phyloP scores from a whole-genome alignment of 2,329 filamentous ascomycete species.

The Exophiala sp. region DNA sequence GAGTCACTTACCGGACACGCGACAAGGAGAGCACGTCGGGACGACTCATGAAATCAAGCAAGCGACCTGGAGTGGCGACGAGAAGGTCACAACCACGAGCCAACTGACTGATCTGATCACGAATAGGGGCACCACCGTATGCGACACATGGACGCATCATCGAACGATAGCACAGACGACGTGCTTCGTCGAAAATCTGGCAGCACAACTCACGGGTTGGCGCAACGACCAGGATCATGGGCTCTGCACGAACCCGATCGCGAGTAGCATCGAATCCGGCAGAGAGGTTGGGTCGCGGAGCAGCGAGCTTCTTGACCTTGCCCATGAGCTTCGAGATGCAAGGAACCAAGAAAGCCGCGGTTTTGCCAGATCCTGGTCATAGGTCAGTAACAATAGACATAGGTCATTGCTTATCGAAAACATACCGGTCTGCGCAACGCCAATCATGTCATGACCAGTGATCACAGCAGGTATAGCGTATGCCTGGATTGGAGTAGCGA shows the following conservation, averaged over 20 bases:
- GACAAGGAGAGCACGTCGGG: slow-evolving; percentile 65
- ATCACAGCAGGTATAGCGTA: slow-evolving; percentile 79
- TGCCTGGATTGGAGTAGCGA: slow-evolving; percentile 81
- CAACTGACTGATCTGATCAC: slow-evolving; percentile 68
- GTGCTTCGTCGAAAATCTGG: slow-evolving; percentile 92
- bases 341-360: slow-evolving; percentile 85
- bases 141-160: slow-evolving; percentile 89
- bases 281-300: slow-evolving; percentile 65
- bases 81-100: slow-evolving; percentile 83
- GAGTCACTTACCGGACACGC: slow-evolving; percentile 61
- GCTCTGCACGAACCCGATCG: slow-evolving; percentile 69
- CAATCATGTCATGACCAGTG: slow-evolving; percentile 76
- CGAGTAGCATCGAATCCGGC: slow-evolving; percentile 51
- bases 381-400: background rate
- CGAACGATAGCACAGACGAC: slow-evolving; percentile 87
- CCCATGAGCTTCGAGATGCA: slow-evolving; percentile 91
- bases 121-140: slow-evolving; percentile 77
- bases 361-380: slow-evolving; percentile 83
- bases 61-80: slow-evolving; percentile 80
- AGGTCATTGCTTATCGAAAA: background rate
- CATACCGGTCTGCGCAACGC: slow-evolving; percentile 86
- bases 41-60: slow-evolving; percentile 74
- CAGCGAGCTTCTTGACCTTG: slow-evolving; percentile 84
- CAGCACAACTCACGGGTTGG: slow-evolving; percentile 88
- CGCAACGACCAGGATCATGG: slow-evolving; percentile 77